Conservation (phyloP, 2,329 filamentous ascomycete genomes). For the Aspergillus transmontanensis region DNA sequence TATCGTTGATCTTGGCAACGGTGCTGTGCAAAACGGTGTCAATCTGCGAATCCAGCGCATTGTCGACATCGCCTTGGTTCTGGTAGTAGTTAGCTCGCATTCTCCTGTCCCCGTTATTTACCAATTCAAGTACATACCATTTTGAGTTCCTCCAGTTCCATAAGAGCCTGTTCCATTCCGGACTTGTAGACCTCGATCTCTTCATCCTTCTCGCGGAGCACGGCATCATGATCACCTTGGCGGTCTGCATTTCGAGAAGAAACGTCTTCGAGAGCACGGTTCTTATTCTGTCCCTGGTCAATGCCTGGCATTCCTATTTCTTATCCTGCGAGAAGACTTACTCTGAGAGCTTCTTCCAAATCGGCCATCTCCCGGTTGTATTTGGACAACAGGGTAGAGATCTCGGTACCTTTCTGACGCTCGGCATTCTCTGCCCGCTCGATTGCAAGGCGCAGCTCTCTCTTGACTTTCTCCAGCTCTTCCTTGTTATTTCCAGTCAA, state of each 20-base stretch:
- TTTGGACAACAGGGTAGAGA: conserved; percentile 90
- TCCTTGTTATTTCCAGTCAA: conserved; percentile 85
- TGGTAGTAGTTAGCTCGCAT: conserved; percentile 27
- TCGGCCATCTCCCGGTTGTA: conserved; percentile 98
- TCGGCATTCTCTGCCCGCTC: conserved; percentile 92
- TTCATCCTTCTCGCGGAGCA: conserved; percentile 91
- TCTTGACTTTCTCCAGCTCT: conserved; percentile 90
- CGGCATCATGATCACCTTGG: conserved; percentile 80
- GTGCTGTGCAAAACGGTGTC: conserved; percentile 85
- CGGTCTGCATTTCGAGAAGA: conserved; percentile 77
- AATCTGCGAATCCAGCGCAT: conserved; percentile 84
- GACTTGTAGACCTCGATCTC: conserved; percentile 98
- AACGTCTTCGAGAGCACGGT: conserved; percentile 79
- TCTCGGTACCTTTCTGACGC: conserved; percentile 88
- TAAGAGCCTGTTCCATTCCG: conserved; percentile 92
- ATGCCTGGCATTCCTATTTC: background rate
- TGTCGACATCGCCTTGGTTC: conserved; percentile 73
- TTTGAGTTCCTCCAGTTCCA: conserved; percentile 87
- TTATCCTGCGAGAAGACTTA: conserved; percentile 26
- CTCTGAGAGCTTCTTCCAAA: conserved; percentile 82
- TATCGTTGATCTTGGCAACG: conserved; percentile 91
- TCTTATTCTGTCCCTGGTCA: conserved; percentile 68
- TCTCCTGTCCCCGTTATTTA: background rate
- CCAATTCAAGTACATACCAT: conserved; percentile 44
- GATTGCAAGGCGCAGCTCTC: conserved; percentile 87